Evolutionary conservation across 1,139 yeast species (phyloP), one percentile per base, ranked within the genome.

Genomic region (Taphrina populina): DNA sequence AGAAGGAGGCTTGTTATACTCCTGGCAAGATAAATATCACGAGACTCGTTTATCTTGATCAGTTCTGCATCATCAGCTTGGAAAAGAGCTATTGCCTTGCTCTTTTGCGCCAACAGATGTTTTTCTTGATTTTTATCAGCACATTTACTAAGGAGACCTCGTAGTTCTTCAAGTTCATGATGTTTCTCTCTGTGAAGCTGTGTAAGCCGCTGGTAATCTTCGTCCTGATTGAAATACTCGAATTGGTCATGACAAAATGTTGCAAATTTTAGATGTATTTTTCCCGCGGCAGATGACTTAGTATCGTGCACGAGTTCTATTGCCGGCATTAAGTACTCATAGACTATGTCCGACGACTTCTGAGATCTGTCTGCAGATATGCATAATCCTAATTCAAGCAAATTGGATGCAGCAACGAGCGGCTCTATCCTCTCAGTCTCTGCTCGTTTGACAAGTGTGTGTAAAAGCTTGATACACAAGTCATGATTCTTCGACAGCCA

Each of bases 221-320:
- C 78, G 34, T 69, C 71, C 13, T 76, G 65, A 1, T 70, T 69
- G 2, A 73, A 66, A 1, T 79, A 75, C 60, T 76, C 76, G 43
- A 78, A 71, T 63, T 86, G 94, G 5, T 71, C 70, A 63, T 85
- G 87, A 66, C 96, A 87, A 65, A 90, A 90, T 30, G 75, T 73
- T 0, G 90, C 97, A 63, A 85, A 76, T 2, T 75, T 72, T 60
- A 78, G 82, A 64, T 69, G 84, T 1, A 82, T 75, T 32, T 71
- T 69, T 0, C 84, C 77, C 45, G 64, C 62, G 15, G 54, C 65
- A 54, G 60, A 66, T 64, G 35, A 63, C 19, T 43, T 65, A 62
- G 23, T 64, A 23, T 56, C 57, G 2, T 36, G 46, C 5, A 60
- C 26, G n/a, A 26, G n/a, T 1, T 63, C 62, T 5, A 70, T 65